Evolutionary conservation across 2,329 filamentous ascomycete species (phyloP), one percentile per base, ranked within the genome.

Genomic region (Davidsoniella eucalypti): DNA sequence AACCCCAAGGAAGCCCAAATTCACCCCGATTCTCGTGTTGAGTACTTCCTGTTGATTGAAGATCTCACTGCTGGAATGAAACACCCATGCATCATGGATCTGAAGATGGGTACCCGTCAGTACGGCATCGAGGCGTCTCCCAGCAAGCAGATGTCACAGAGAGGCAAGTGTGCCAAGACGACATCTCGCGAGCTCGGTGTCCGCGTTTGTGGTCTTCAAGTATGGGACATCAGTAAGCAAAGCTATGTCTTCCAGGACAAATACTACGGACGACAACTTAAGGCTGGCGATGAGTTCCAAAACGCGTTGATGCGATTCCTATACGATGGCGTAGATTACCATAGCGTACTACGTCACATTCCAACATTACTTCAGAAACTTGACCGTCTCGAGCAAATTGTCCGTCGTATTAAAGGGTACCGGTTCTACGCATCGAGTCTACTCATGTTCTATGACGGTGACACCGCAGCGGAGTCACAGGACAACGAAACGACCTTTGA

Each of bases 41-140:
- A 95, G 59, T 94, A 90, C 61, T 98, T 98, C 61, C 69, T 98
- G 12, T 72, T 98, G 1, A 69, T 98, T 8, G 92, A 98, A 64
- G 92, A 98, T 62, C 73, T 98, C 44, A 98, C 92, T 1, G 85
- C 90, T 2, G 90, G 90, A 33, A 96, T 98, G 92, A 88, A 87
- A 61, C 80, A 84, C 47, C 92, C 92, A 4, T 96, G 92, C 65
- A 94, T 98, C 53, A 83, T 98, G 64, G 92, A 98, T 61, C 71
- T 98, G 55, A 98, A 98, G 63, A 98, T 98, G 92, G 92, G 92
- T 17, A 98, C 92, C 6, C 81, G 92, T 2, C 92, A 98, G 61
- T 96, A 95, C 62, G 92, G 92, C 6, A 79, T 96, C 10, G 88
- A 96, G 57, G 92, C 92, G 2, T 80, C 76, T 49, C 80, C 87